Evolutionary conservation across 164 flowering plant genomes (phyloP), one percentile per base, ranked within the genome.

Genomic region (Vitis rupestris): DNA sequence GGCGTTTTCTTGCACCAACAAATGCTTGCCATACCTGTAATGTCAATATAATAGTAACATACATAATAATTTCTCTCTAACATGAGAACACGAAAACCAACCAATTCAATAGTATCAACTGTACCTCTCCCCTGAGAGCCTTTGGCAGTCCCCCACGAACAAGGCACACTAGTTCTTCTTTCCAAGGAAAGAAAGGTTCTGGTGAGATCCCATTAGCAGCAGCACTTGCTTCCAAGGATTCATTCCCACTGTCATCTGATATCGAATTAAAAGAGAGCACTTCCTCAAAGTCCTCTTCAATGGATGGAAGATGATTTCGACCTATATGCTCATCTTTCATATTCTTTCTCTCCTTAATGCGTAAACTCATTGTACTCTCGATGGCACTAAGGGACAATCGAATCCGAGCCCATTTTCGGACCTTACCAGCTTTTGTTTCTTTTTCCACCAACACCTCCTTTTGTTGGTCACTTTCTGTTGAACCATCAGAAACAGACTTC

Each of bases 41-140:
- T 44, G 19, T 52, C 15, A 72, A 59, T 23, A 72, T 63, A 23
- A 51, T 30, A 16, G 54, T 8, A 10, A 37, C 44, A 37, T 3
- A 37, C 4, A 19, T 48, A 30, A 54, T 9, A 37, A 1, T 11
- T 49, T 54, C 49, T 6, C 17, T 9, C 15, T 9, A 59, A 52
- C 10, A 19, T 11, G 64, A 9, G 13, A 66, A 49, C 37, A 29
- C 64, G 48, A 65, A 6, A 53, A 11, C 15, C 11, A 23, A 9
- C 49, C 8, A 69, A 60, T 66, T 57, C 9, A 37, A 63, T 3
- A 37, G 17, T 54, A 29, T 67, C 15, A 60, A 66, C 6, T 64
- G 52, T 77, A 94, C 98, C 97, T 94, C 98, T 76, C 98, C 98
- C 71, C 98, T 87, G 6, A 94, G 90, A 78, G 91, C 92, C 91